Conservation (phyloP, 1,139 yeast species). For the Debaryomyces robertsiae region DNA sequence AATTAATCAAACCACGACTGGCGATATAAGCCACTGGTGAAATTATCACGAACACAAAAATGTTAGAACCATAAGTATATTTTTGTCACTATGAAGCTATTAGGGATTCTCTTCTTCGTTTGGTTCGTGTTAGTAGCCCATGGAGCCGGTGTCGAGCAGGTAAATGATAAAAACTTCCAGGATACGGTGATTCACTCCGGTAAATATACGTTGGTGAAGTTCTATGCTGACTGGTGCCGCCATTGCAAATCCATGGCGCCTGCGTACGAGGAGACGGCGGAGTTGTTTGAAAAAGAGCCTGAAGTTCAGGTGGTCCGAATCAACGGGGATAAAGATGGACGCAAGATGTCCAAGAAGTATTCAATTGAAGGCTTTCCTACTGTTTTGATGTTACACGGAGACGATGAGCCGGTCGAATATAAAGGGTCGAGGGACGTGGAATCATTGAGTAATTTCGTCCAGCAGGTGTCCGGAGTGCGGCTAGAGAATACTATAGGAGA, state of each 20-base stretch:
- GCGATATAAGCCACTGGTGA: no score
- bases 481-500: constrained; percentile 22
- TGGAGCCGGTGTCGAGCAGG: constrained; percentile 23
- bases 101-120: neutral
- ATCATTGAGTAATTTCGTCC: constrained; percentile 49
- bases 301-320: constrained; percentile 59
- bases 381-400: constrained; percentile 56
- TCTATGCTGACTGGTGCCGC: constrained; percentile 81
- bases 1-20: no score
- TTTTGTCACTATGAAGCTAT: constrained; percentile 7
- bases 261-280: constrained; percentile 59
- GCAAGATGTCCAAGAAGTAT: constrained; percentile 55
- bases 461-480: constrained; percentile 34
- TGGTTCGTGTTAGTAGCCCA: constrained; percentile 5
- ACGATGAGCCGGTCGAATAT: constrained; percentile 50
- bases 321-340: constrained; percentile 67
- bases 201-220: constrained; percentile 68
- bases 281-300: constrained; percentile 45
- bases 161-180: constrained; percentile 53
- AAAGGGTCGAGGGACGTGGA: constrained; percentile 51
- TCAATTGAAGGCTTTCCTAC: constrained; percentile 69
- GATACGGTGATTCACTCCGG: constrained; percentile 56
- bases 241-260: constrained; percentile 75
- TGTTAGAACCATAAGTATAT: no score
- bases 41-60: no score